phyloP scores from a whole-genome alignment of 495 filamentous ascomycete species.

The Penicillium flavigenum region DNA sequence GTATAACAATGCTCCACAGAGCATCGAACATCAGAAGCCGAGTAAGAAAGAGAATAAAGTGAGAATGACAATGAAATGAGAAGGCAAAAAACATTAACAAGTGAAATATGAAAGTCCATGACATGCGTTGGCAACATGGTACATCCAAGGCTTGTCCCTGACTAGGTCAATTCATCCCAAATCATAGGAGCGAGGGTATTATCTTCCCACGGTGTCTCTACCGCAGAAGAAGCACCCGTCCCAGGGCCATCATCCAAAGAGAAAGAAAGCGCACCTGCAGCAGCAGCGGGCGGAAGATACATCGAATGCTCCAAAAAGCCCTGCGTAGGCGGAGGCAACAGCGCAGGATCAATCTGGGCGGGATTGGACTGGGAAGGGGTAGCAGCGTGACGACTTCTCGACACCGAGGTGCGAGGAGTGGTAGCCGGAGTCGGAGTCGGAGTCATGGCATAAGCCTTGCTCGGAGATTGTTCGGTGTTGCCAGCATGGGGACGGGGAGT shows the following conservation, averaged over 20 bases:
- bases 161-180: slow-evolving; percentile 43
- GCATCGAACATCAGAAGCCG: slow-evolving; percentile 10
- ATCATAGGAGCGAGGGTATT: slow-evolving; percentile 47
- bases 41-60: neutral
- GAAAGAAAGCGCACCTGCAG: slow-evolving; percentile 28
- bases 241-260: slow-evolving; percentile 36
- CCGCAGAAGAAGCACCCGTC: slow-evolving; percentile 18
- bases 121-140: neutral
- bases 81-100: neutral
- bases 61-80: neutral
- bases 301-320: slow-evolving; percentile 26
- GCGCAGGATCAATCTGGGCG: slow-evolving; percentile 30
- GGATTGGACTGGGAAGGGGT: slow-evolving; percentile 16
- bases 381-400: slow-evolving; percentile 21
- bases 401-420: slow-evolving; percentile 5
- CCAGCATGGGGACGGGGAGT: slow-evolving; percentile 8
- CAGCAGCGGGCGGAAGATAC: slow-evolving; percentile 14
- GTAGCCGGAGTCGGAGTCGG: slow-evolving; percentile 3
- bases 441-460: slow-evolving; percentile 7
- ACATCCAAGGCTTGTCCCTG: neutral
- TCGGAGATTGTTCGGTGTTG: slow-evolving; percentile 19
- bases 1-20: neutral
- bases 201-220: slow-evolving; percentile 37
- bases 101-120: neutral
- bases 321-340: slow-evolving; percentile 36